A percentile compares a stretch with the other conserved stretches of the same genome.
phyloP scores from a whole-genome alignment of 73 alveolate genomes.

The Diophrys appendiculata region DNA sequence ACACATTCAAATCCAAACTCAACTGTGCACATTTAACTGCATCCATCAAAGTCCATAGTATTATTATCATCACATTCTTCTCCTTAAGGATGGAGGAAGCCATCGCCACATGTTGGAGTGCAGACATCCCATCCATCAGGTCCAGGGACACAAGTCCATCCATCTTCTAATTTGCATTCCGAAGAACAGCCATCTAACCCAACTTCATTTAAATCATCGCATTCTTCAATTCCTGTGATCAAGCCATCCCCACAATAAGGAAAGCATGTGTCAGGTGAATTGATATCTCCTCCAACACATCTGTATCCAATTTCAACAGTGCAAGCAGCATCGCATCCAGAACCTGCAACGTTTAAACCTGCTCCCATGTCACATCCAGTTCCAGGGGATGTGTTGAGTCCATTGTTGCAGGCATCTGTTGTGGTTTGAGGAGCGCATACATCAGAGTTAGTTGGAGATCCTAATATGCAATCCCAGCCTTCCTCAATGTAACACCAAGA shows the following conservation, averaged over 20 bases:
- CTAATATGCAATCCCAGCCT: slow-evolving; percentile 19
- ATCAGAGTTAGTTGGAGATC: slow-evolving; percentile 2
- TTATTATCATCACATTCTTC: slow-evolving; percentile 15
- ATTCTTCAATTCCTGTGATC: slow-evolving; percentile 5
- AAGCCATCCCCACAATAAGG: slow-evolving; percentile 4
- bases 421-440: not conserved
- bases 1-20: slow-evolving; percentile 16
- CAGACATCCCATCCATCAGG: too few relatives aligned
- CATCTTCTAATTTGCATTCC: not conserved
- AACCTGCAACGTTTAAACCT: too few relatives aligned
- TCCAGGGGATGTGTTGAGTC: not conserved
- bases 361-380: too few relatives aligned
- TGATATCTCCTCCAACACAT: too few relatives aligned
- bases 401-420: not conserved
- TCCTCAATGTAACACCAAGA: slow-evolving; percentile 21
- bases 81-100: not conserved
- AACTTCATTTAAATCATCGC: slow-evolving; percentile 7
- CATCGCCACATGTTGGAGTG: slow-evolving; percentile 6
- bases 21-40: not conserved
- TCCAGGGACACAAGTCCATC: too few relatives aligned
- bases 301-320: not conserved
- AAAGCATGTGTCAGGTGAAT: too few relatives aligned
- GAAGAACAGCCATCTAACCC: slow-evolving; percentile 3
- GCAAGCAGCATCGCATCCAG: slow-evolving; percentile 14
- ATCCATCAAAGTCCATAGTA: slow-evolving; percentile 11